phyloP scores from a whole-genome alignment of 129 eudicot genomes.

The Helianthus annuus region DNA sequence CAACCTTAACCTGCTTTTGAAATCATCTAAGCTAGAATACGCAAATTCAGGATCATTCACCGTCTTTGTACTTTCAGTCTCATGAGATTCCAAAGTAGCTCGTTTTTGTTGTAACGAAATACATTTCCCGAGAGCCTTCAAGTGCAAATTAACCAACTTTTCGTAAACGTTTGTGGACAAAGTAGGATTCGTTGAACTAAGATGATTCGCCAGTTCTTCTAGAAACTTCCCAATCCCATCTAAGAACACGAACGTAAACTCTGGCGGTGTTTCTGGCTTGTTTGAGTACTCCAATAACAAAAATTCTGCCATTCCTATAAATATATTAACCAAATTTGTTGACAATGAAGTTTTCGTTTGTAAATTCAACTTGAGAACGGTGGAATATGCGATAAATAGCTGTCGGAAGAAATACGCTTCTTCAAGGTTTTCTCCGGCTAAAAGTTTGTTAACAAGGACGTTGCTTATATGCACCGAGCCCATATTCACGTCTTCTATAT shows the following conservation, averaged over 20 bases:
- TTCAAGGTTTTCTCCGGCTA: slow-evolving; percentile 69
- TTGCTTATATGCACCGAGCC: slow-evolving; percentile 26
- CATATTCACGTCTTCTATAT: slow-evolving; percentile 29
- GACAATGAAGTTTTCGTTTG: slow-evolving; percentile 46
- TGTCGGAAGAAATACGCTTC: slow-evolving; percentile 59
- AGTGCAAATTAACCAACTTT: slow-evolving; percentile 62
- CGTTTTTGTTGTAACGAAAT: slow-evolving; percentile 74
- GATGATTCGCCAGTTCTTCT: slow-evolving; percentile 69
- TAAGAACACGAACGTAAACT: slow-evolving; percentile 47
- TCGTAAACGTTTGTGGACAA: slow-evolving; percentile 46
- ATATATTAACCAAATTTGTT: slow-evolving; percentile 40
- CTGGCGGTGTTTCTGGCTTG: slow-evolving; percentile 35
- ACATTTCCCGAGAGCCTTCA: slow-evolving; percentile 83
- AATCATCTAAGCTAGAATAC: slow-evolving; percentile 44
- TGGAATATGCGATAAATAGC: slow-evolving; percentile 67
- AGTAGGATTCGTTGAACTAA: slow-evolving; percentile 36
- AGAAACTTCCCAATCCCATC: slow-evolving; percentile 76
- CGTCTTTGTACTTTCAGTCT: slow-evolving; percentile 56
- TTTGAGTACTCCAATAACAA: slow-evolving; percentile 57
- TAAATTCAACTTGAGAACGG: slow-evolving; percentile 54
- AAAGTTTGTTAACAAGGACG: slow-evolving; percentile 38
- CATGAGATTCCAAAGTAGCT: slow-evolving; percentile 77
- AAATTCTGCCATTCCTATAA: slow-evolving; percentile 47
- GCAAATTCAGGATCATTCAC: slow-evolving; percentile 29
- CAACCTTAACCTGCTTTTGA: slow-evolving; percentile 62